Evolutionary conservation across 2,329 filamentous ascomycete genomes (phyloP).

Genomic region (Colletotrichum orbiculare): DNA sequence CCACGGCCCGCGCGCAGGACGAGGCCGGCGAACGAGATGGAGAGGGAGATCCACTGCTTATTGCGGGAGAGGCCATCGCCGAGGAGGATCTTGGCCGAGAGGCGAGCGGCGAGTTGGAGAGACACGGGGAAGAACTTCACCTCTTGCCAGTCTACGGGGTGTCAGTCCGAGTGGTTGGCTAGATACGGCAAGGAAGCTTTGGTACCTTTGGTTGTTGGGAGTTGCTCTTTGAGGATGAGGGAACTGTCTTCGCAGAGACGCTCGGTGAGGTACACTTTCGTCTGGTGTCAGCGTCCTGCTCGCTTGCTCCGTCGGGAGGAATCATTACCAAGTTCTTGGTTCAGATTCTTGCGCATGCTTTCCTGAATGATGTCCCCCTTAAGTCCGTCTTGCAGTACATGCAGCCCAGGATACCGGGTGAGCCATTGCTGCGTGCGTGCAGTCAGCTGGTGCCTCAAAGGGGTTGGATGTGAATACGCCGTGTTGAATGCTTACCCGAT

Average conservation of each 20-base stretch:
- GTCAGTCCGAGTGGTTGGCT: background rate
- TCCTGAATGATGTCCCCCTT: conserved; percentile 17
- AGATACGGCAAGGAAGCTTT: background rate
- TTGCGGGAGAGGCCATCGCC: conserved; percentile 57
- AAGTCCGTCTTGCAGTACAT: conserved; percentile 10
- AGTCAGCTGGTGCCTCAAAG: background rate
- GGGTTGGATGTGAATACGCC: background rate
- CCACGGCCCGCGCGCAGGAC: conserved; percentile 47
- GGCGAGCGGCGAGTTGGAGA: conserved; percentile 53
- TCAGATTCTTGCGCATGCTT: conserved; percentile 9
- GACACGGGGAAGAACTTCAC: conserved; percentile 14
- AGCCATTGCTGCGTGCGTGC: conserved; percentile 16
- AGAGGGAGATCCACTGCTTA: conserved; percentile 57
- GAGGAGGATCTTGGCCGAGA: conserved; percentile 62
- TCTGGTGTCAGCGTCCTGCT: background rate
- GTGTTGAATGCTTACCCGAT: background rate
- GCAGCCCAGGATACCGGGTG: conserved; percentile 7
- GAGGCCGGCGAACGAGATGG: conserved; percentile 54
- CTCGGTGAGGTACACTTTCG: conserved; percentile 13
- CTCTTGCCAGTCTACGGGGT: conserved; percentile 39
- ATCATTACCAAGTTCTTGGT: conserved; percentile 14
- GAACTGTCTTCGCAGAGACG: conserved; percentile 13
- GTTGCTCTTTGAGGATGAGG: conserved; percentile 17
- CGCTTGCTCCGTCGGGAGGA: too few relatives aligned
- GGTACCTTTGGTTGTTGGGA: background rate